Evolutionary conservation across 805 yeast species (phyloP), one percentile per base, ranked within the genome.

Genomic region (Metschnikowia sp.): DNA sequence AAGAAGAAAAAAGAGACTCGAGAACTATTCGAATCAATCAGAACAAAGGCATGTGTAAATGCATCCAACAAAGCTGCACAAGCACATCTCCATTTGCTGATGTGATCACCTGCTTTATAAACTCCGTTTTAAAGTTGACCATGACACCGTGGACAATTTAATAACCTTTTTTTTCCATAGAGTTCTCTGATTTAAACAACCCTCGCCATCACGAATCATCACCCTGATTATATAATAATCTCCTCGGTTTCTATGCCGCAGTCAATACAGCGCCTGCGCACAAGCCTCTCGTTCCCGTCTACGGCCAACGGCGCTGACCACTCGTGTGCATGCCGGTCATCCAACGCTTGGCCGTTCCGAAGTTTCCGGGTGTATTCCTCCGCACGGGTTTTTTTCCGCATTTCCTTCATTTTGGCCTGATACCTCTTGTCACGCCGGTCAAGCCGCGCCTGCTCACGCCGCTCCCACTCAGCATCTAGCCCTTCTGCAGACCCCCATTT

Each of bases 401-500:
- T 92, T 58, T 91, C 95, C 55, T 76, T 75, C 60, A 94, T 71
- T 59, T 86, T 83, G n/a, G 77, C 77, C 53, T 86, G 83, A 64
- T 88, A 94, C 64, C 82, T 83, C 59, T 82, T 82, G 53, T 90
- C 97, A 50, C 87, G 77, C 44, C 96, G 72, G 48, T 80, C 78
- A 15, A 88, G 73, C 52, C 88, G 82, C 60, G 79, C 76, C 41
- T 76, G 80, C 64, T 88, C 96, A 31, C 99, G 70, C 43, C 88
- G 67, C 54, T 88, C 86, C 88, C 96, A 94, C 64, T 94, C 99
- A n/a, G 77, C 77, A 64, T 94, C 99, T 35, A 94, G 67, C 0
- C 86, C 89, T 46, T 89, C 96, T 9, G 84, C 78, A 1, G 95
- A 85, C 1, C 94, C 96, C 99, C 99, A 94, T 67, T 94, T 92